Conservation (phyloP, 441 rosid species). For the Raphanus hybrid region DNA sequence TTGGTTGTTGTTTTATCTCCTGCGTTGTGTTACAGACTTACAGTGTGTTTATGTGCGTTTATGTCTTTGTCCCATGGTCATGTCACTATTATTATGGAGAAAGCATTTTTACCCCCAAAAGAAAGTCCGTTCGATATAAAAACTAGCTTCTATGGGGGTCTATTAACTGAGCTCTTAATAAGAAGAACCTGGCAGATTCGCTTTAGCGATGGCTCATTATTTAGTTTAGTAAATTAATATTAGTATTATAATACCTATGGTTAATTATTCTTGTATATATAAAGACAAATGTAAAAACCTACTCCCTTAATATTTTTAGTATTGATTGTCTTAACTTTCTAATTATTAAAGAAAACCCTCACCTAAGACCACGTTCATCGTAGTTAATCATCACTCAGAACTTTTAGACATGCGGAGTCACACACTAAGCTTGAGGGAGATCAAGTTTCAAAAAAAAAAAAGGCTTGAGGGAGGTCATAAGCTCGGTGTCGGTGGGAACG, state of each 20-base stretch:
- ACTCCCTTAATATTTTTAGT: neutral
- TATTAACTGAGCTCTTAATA: neutral
- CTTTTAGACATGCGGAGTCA: slow-evolving; percentile 24
- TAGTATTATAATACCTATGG: neutral
- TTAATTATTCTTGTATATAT: too few species aligned
- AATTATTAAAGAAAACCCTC: slow-evolving; percentile 10
- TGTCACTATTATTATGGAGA: neutral
- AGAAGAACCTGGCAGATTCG: neutral
- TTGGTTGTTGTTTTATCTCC: neutral
- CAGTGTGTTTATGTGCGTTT: slow-evolving; percentile 14
- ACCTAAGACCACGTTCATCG: slow-evolving; percentile 36
- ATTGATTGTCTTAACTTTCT: slow-evolving; percentile 8
- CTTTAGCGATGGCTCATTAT: neutral
- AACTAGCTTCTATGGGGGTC: slow-evolving; percentile 8
- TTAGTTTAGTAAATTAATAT: neutral
- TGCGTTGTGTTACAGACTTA: neutral
- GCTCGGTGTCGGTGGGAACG: slow-evolving; percentile 36
- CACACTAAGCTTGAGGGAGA: slow-evolving; percentile 20
- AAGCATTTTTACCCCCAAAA: neutral
- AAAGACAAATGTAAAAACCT: too few species aligned
- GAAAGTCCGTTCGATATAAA: neutral
- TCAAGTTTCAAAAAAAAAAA: too few species aligned
- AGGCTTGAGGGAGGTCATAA: neutral
- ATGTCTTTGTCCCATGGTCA: neutral
- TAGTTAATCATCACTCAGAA: neutral